Percentiles rank a stretch among this genome's conserved stretches.
Conservation (phyloP, 148 eudicot species). For the Nepenthes mirabilis region DNA sequence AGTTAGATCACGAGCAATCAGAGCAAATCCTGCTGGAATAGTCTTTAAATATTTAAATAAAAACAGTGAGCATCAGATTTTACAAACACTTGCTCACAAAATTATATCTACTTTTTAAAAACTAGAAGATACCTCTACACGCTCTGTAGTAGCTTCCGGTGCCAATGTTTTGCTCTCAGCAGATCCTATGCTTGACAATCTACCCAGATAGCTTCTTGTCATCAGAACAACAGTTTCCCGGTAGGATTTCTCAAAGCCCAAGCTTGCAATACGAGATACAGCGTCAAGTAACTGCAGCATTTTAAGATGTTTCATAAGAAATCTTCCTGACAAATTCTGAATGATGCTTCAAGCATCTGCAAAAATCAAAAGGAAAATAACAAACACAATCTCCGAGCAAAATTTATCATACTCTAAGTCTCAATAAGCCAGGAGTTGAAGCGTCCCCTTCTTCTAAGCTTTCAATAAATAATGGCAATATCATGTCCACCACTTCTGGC, state of each 20-base stretch:
- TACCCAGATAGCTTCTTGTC: constrained; percentile 81
- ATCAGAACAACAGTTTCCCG: constrained; percentile 93
- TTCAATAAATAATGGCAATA: constrained; percentile 78
- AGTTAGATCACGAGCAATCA: constrained; percentile 61
- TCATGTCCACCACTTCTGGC: constrained; percentile 90
- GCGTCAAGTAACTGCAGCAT: constrained; percentile 97
- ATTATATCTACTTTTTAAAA: constrained; percentile 5
- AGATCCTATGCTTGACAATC: constrained; percentile 75
- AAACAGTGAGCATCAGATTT: constrained; percentile 9
- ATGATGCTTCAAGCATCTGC: background rate
- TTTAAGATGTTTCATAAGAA: constrained; percentile 19
- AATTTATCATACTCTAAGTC: constrained; percentile 61
- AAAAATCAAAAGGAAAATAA: constrained; percentile 1
- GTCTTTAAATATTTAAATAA: constrained; percentile 38
- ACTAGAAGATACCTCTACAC: constrained; percentile 69
- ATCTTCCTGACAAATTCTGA: constrained; percentile 3
- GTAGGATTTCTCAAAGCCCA: constrained; percentile 96
- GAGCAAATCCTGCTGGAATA: constrained; percentile 89
- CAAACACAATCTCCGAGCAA: constrained; percentile 3
- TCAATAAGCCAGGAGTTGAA: constrained; percentile 72
- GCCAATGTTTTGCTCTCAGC: constrained; percentile 81
- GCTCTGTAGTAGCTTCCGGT: constrained; percentile 91
- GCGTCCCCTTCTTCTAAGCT: constrained; percentile 96
- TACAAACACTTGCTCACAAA: constrained; percentile 3
- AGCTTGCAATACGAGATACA: constrained; percentile 85